A percentile compares a stretch with the other conserved stretches of the same genome.
phyloP scores from a whole-genome alignment of 1,139 yeast genomes.

The Meyerozyma elateridarum region DNA sequence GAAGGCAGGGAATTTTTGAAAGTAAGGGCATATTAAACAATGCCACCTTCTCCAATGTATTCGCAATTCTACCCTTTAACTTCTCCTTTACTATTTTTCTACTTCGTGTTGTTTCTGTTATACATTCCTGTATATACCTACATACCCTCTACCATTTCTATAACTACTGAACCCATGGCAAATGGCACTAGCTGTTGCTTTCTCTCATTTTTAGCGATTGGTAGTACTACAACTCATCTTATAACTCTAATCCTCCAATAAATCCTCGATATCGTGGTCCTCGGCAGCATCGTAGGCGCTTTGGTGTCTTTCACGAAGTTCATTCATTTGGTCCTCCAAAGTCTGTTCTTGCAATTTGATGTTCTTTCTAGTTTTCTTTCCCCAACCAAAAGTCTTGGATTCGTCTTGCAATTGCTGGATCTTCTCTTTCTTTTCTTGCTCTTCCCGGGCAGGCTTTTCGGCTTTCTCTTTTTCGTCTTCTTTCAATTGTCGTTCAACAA shows the following conservation, averaged over 20 bases:
- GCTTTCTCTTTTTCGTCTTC: conserved; percentile 42
- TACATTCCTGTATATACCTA: too few relatives aligned
- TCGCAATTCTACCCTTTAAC: too few relatives aligned
- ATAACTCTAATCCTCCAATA: conserved; percentile 54
- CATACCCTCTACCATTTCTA: too few relatives aligned
- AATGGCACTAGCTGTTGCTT: too few relatives aligned
- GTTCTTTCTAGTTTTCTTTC: conserved; percentile 61
- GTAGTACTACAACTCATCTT: too few relatives aligned
- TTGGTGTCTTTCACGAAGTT: conserved; percentile 41
- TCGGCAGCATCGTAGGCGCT: conserved; percentile 51
- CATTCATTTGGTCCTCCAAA: conserved; percentile 44
- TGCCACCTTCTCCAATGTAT: too few relatives aligned
- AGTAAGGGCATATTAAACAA: too few relatives aligned
- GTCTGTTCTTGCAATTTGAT: conserved; percentile 51
- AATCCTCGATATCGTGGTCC: conserved; percentile 62
- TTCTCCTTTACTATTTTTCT: too few relatives aligned
- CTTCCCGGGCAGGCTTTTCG: conserved; percentile 29
- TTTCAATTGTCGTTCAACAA: conserved; percentile 46
- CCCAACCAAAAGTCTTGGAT: conserved; percentile 68
- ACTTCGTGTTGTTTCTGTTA: too few relatives aligned
- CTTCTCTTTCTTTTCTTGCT: conserved; percentile 25
- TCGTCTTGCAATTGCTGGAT: conserved; percentile 31
- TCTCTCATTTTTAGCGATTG: too few relatives aligned
- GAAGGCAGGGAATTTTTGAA: too few relatives aligned
- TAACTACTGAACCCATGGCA: too few relatives aligned